Percentiles rank a stretch among this genome's conserved stretches.
phyloP scores from a whole-genome alignment of 2,329 filamentous ascomycete genomes.

The Fusarium sp. region DNA sequence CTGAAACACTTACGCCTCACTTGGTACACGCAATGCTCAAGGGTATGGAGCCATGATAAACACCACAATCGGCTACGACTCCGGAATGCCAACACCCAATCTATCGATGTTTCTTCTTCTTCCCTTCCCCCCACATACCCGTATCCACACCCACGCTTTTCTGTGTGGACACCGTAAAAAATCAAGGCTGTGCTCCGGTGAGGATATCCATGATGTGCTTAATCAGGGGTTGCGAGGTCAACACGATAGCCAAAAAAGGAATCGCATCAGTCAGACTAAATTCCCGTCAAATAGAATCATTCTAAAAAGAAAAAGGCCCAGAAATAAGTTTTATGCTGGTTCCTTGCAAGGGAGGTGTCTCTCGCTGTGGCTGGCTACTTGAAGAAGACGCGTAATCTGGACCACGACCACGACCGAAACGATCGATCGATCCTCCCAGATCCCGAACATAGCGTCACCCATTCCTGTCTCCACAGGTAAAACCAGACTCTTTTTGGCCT shows the following conservation, averaged over 20 bases:
- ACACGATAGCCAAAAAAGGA: conserved; percentile 5
- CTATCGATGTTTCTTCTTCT: not conserved
- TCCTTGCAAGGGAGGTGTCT: not conserved
- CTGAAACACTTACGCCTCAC: conserved; percentile 5
- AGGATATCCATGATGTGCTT: conserved; percentile 1
- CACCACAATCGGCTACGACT: conserved; percentile 6
- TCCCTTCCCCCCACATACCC: conserved; percentile 25
- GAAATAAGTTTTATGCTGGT: not conserved
- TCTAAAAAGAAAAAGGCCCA: not conserved
- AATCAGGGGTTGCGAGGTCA: conserved; percentile 17
- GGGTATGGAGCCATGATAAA: conserved; percentile 6
- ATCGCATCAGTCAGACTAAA: not conserved
- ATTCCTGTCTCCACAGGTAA: not conserved
- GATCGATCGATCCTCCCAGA: conserved; percentile 4
- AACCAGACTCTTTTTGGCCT: not conserved
- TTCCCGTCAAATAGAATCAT: not conserved
- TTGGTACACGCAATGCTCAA: conserved; percentile 2
- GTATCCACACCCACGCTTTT: conserved; percentile 27
- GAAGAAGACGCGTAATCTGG: conserved; percentile 2
- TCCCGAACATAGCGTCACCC: not conserved
- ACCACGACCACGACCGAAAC: not conserved
- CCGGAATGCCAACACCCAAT: conserved; percentile 5
- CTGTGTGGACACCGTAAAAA: conserved; percentile 1
- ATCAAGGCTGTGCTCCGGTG: conserved; percentile 21
- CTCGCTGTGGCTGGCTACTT: not conserved